Conservation (phyloP, 768 basidiomycete genomes). For the Suillus hirtellus region DNA sequence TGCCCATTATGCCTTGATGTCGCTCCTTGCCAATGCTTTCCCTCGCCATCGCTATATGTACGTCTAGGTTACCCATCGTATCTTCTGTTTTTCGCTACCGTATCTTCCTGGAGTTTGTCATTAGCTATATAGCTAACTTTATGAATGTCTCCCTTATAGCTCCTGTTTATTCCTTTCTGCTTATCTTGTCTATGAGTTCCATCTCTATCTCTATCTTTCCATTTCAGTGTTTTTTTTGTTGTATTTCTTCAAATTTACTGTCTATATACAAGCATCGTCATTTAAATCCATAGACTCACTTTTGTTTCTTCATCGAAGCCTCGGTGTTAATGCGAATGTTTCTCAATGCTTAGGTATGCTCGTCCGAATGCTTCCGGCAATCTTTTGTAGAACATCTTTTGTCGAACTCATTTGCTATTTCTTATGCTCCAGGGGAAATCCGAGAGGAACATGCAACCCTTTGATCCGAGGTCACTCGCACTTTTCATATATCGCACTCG, state of each 20-base stretch:
- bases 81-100: background rate
- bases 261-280: background rate
- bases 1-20: background rate
- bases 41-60: background rate
- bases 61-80: conserved; percentile 5
- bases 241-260: background rate
- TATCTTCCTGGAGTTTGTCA: background rate
- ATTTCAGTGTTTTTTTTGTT: background rate
- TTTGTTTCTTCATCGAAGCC: background rate
- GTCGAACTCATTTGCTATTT: background rate
- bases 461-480: background rate
- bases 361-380: background rate
- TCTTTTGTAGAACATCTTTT: background rate
- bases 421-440: background rate
- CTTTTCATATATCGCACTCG: background rate
- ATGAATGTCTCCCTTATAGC: background rate
- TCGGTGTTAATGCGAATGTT: background rate
- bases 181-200: background rate
- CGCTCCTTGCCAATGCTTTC: background rate
- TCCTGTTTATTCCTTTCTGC: background rate
- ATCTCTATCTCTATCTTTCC: conserved; percentile 4
- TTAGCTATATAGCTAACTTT: background rate
- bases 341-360: background rate
- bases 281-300: background rate
- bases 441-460: background rate